Conservation (phyloP, 768 basidiomycete genomes). For the Kwoniella europaea region DNA sequence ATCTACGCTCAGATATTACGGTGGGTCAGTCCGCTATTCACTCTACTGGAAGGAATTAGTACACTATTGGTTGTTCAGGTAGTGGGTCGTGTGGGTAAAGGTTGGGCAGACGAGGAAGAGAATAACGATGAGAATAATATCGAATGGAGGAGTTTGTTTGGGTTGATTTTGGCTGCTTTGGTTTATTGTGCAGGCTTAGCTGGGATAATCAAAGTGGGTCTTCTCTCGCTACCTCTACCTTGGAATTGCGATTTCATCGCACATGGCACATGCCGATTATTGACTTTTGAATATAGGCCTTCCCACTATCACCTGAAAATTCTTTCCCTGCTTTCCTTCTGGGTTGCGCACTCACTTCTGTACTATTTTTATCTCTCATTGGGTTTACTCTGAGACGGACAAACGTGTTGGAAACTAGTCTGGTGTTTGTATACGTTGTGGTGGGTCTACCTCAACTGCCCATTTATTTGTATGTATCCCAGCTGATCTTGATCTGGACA, state of each 20-base stretch:
- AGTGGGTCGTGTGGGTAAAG: constrained; percentile 54
- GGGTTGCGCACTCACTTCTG: constrained; percentile 83
- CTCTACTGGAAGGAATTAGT: constrained; percentile 56
- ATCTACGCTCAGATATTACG: constrained; percentile 53
- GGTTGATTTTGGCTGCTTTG: constrained; percentile 47
- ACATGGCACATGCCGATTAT: neutral
- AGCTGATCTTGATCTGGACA: neutral
- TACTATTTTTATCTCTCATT: constrained; percentile 87
- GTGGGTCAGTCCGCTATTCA: constrained; percentile 56
- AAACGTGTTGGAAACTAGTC: constrained; percentile 88
- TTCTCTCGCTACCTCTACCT: neutral
- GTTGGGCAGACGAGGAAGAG: constrained; percentile 57
- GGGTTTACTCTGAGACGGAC: constrained; percentile 86
- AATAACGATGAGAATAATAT: constrained; percentile 47
- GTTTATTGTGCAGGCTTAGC: constrained; percentile 51
- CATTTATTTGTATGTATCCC: neutral
- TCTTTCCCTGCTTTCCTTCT: constrained; percentile 87
- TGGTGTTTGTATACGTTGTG: constrained; percentile 83
- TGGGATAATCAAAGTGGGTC: constrained; percentile 49
- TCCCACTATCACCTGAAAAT: constrained; percentile 79
- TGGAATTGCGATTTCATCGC: neutral
- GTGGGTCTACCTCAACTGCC: constrained; percentile 26
- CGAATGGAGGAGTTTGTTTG: constrained; percentile 56
- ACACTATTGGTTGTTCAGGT: constrained; percentile 56
- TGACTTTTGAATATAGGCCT: constrained; percentile 55